These are phyloP conservation scores for Pyrenophora graminea DNA, from an alignment of 2,329 filamentous ascomycete genomes.

Conservation along the genomic window DNA sequence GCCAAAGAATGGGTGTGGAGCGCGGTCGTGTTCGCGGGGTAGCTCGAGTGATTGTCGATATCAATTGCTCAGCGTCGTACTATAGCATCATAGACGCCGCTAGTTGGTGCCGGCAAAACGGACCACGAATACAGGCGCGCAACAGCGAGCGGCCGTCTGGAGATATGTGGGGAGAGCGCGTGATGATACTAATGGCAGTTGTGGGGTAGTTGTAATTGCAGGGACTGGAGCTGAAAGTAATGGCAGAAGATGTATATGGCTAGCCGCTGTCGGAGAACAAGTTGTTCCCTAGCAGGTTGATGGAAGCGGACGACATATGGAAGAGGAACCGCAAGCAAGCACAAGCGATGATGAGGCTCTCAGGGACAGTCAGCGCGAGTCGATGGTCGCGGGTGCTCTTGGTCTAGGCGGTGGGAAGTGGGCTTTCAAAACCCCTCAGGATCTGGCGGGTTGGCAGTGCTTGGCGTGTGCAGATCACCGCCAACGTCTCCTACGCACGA, in stretches of 20 bases:
- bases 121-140: conserved; percentile 11
- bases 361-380: conserved; percentile 41
- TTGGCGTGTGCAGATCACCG: conserved; percentile 19
- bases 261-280: conserved; percentile 47
- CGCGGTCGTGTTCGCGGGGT: conserved; percentile 27
- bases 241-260: conserved; percentile 22
- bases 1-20: conserved; percentile 5
- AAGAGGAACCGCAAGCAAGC: conserved; percentile 24
- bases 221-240: conserved; percentile 26
- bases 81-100: conserved; percentile 26
- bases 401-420: conserved; percentile 23
- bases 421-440: conserved; percentile 21
- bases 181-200: conserved; percentile 25
- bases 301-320: conserved; percentile 44
- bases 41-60: conserved; percentile 17
- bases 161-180: conserved; percentile 23
- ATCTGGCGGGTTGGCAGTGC: conserved; percentile 21
- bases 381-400: conserved; percentile 34
- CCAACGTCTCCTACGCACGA: conserved; percentile 6
- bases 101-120: conserved; percentile 13
- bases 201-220: conserved; percentile 31
- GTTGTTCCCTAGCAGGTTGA: conserved; percentile 40
- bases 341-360: conserved; percentile 16
- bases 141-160: conserved; percentile 15
- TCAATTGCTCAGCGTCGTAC: conserved; percentile 17